phyloP scores from a whole-genome alignment of 2,329 filamentous ascomycete genomes.

The Aspergillus sp. region DNA sequence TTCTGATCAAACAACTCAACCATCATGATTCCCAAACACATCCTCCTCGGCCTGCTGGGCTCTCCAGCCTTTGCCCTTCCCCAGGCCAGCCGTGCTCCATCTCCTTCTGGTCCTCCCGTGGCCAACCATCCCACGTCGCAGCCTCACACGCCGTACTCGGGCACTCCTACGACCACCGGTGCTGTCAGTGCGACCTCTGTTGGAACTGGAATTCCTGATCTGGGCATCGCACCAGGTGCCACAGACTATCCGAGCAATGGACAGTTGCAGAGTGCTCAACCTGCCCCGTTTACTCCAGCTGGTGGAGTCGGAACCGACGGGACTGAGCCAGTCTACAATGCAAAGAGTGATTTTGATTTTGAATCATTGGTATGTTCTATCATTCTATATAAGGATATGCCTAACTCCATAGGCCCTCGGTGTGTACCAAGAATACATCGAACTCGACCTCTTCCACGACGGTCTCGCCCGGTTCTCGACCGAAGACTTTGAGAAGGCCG shows the following conservation, averaged over 20 bases:
- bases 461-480: constrained; percentile 65
- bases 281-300: constrained; percentile 66
- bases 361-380: constrained; percentile 56
- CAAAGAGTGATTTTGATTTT: constrained; percentile 78
- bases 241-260: constrained; percentile 70
- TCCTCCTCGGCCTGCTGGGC: not conserved
- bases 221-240: constrained; percentile 57
- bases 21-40: not conserved
- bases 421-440: constrained; percentile 79
- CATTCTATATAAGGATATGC: not conserved
- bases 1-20: not conserved
- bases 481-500: constrained; percentile 64
- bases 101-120: not conserved
- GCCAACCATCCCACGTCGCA: not conserved
- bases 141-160: not conserved
- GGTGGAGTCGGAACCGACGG: constrained; percentile 76
- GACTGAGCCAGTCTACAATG: constrained; percentile 67
- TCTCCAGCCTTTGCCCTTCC: not conserved
- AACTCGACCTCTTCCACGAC: constrained; percentile 77
- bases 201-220: constrained; percentile 53
- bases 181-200: constrained; percentile 52
- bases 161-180: constrained; percentile 34
- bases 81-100: not conserved
- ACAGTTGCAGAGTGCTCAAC: constrained; percentile 59
- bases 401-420: constrained; percentile 49